Evolutionary conservation across 1,284 basidiomycete genomes (phyloP).

Genomic region (Ceratobasidium sp.): DNA sequence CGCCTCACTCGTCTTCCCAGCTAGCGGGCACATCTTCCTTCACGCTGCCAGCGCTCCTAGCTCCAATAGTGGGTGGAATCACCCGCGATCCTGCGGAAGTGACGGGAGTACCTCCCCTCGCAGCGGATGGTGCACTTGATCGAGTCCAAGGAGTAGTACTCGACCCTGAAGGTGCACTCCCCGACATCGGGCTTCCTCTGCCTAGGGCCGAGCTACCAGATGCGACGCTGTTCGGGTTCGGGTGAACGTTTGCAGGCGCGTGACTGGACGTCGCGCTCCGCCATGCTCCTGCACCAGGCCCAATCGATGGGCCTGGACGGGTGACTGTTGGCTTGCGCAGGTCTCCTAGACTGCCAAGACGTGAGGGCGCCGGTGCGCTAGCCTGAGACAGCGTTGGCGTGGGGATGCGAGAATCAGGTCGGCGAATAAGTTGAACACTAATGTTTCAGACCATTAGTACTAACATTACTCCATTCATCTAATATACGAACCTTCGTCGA

Average conservation of each 20-base stretch:
- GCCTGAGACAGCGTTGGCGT: conserved; percentile 69
- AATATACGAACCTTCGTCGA: conserved; percentile 58
- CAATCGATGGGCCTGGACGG: not conserved
- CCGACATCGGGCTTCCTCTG: conserved; percentile 14
- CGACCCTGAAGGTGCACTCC: conserved; percentile 14
- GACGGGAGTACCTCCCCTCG: not conserved
- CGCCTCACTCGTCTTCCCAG: conserved; percentile 36
- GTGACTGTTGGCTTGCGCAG: conserved; percentile 36
- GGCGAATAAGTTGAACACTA: conserved; percentile 80
- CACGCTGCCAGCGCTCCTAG: not conserved
- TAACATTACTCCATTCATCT: conserved; percentile 17
- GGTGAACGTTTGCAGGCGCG: not conserved
- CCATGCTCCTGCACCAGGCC: not conserved
- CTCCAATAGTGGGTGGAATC: not conserved
- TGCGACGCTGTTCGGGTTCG: not conserved
- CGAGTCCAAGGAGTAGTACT: conserved; percentile 38
- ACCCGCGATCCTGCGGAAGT: not conserved
- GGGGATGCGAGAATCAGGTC: conserved; percentile 83
- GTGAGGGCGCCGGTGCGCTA: conserved; percentile 48
- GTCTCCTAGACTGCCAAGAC: conserved; percentile 36
- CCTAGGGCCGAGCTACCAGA: not conserved
- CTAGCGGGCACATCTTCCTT: conserved; percentile 29
- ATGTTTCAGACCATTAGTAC: not conserved
- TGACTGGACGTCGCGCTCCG: conserved; percentile 29
- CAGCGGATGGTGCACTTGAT: conserved; percentile 5